Evolutionary conservation across 805 yeast genomes (phyloP).

Genomic region (Cyberlindnera xishuangbannaensis): DNA sequence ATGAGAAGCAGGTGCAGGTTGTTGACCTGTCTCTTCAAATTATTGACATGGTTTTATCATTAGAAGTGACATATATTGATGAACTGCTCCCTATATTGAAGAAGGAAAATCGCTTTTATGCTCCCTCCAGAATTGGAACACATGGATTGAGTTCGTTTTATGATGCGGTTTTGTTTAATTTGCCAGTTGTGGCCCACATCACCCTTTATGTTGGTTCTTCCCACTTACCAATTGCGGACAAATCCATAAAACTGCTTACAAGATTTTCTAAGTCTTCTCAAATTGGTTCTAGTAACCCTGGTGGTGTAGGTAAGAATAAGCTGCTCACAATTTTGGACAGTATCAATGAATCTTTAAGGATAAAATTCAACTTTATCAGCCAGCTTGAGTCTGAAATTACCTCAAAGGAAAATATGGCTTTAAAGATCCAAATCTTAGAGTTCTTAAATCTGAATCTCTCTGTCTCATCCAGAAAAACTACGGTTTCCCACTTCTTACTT

Average conservation of each 20-base stretch:
- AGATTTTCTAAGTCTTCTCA: constrained; percentile 43
- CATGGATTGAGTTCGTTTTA: constrained; percentile 60
- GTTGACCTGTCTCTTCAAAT: constrained; percentile 40
- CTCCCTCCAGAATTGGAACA: constrained; percentile 38
- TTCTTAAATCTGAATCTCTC: constrained; percentile 49
- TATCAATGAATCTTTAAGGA: constrained; percentile 70
- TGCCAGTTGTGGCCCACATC: constrained; percentile 68
- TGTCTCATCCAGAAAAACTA: constrained; percentile 35
- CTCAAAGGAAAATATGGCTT: constrained; percentile 33
- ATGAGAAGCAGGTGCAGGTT: constrained; percentile 30
- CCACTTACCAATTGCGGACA: constrained; percentile 43
- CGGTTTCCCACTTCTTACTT: constrained; percentile 67
- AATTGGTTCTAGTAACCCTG: constrained; percentile 31
- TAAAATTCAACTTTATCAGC: constrained; percentile 64
- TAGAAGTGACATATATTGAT: constrained; percentile 57
- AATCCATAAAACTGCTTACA: constrained; percentile 47
- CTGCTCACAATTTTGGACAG: constrained; percentile 67
- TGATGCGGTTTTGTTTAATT: constrained; percentile 64
- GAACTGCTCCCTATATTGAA: constrained; percentile 46
- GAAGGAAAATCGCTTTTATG: constrained; percentile 27
- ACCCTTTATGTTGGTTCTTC: constrained; percentile 67
- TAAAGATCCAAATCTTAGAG: constrained; percentile 54
- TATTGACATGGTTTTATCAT: constrained; percentile 38
- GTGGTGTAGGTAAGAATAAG: constrained; percentile 44
- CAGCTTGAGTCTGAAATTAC: constrained; percentile 50